Conservation (phyloP, 2,329 filamentous ascomycete species). For the Claviceps africana region DNA sequence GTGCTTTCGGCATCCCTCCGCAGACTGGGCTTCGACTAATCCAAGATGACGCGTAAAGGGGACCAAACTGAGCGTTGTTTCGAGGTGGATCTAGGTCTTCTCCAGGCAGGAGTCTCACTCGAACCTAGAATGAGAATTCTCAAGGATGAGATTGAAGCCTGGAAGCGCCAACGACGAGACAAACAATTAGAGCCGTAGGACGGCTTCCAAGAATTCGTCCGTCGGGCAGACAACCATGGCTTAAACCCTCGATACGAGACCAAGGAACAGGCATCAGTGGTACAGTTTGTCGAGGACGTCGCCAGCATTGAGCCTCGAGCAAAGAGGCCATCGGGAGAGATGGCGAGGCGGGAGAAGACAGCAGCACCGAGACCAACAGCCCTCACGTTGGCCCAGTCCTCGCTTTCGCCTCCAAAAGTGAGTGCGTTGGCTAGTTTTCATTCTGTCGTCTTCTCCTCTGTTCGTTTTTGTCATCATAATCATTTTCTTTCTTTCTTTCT, state of each 20-base stretch:
- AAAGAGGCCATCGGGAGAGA: background rate
- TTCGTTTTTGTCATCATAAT: too few species aligned
- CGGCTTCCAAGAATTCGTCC: slow-evolving; percentile 1
- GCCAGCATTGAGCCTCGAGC: background rate
- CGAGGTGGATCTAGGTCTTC: background rate
- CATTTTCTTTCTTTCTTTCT: background rate
- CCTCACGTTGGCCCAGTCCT: background rate
- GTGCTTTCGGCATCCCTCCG: background rate
- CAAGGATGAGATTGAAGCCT: background rate
- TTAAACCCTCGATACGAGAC: background rate
- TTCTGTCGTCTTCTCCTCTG: background rate
- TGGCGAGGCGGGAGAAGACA: background rate
- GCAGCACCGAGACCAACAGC: background rate
- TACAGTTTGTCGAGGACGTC: background rate
- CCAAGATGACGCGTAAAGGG: background rate
- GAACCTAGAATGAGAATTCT: background rate
- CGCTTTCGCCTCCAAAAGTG: background rate
- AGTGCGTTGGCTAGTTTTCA: background rate
- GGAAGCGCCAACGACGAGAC: background rate
- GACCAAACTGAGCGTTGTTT: background rate
- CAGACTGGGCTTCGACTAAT: background rate
- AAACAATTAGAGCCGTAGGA: background rate
- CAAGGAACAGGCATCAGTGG: background rate
- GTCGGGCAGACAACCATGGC: background rate
- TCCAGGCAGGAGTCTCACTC: background rate